Conservation (phyloP, 208 protist genomes). For the Leishmania martiniquensis region DNA sequence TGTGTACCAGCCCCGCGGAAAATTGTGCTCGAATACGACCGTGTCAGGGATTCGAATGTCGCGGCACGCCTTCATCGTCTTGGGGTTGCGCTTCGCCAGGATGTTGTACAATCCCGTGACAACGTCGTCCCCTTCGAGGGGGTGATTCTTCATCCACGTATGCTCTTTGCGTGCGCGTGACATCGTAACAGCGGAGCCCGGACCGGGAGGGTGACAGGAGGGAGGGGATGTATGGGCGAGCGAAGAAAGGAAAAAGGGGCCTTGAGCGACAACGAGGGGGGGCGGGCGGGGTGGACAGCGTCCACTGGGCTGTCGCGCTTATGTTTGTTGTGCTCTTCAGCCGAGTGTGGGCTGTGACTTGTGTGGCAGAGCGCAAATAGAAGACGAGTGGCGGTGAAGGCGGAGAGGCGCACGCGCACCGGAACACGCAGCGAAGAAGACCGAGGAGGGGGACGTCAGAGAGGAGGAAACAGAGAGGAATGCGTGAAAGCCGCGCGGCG, state of each 20-base stretch:
- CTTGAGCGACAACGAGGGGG: background rate
- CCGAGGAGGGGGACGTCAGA: too few species aligned
- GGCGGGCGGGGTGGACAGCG: background rate
- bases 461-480: background rate
- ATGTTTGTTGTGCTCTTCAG: background rate
- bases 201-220: background rate
- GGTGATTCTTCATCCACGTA: conserved; percentile 91
- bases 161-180: conserved; percentile 30
- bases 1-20: conserved; percentile 89
- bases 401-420: too few species aligned
- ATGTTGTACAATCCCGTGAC: conserved; percentile 85
- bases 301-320: background rate
- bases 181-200: conserved; percentile 25
- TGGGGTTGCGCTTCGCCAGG: conserved; percentile 81
- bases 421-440: background rate
- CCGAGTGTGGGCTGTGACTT: background rate
- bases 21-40: conserved; percentile 91
- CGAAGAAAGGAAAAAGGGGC: background rate
- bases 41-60: conserved; percentile 85
- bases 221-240: too few species aligned
- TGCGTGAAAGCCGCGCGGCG: background rate
- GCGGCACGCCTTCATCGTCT: conserved; percentile 83
- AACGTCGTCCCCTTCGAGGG: conserved; percentile 82
- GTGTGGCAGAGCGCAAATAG: background rate
- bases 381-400: background rate